Percentiles rank a stretch among this genome's conserved stretches.
Conservation (phyloP, 352 stramenopile genomes). For the Thalassiosira sp. region DNA sequence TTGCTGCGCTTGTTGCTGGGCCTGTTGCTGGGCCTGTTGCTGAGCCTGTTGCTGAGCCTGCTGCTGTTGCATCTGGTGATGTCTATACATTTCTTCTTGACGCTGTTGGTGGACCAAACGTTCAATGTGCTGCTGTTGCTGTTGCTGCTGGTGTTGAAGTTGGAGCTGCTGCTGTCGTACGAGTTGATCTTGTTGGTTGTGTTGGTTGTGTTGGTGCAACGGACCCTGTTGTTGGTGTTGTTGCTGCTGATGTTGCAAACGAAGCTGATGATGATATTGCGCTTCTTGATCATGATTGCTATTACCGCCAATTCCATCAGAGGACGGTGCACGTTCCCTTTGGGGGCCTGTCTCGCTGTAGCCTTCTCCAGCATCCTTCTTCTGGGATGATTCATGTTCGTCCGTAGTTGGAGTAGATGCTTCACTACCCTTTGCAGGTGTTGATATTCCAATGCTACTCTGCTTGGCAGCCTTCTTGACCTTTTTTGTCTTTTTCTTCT, state of each 20-base stretch:
- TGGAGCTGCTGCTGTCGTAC: conserved; percentile 13
- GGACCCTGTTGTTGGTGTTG: conserved; percentile 11
- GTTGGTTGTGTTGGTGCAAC: conserved; percentile 11
- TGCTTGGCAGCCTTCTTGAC: conserved; percentile 16
- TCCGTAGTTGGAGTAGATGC: not conserved
- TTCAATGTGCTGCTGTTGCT: conserved; percentile 41
- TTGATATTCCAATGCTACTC: not conserved
- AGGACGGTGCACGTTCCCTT: not conserved
- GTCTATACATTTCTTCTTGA: conserved; percentile 33
- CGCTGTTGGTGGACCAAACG: conserved; percentile 31
- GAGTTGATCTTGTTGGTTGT: conserved; percentile 20
- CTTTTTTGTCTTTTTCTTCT: conserved; percentile 46
- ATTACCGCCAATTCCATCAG: not conserved
- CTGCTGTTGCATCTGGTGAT: conserved; percentile 30
- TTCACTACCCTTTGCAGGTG: not conserved
- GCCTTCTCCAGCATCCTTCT: not conserved
- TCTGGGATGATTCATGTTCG: conserved; percentile 3
- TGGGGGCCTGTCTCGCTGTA: not conserved
- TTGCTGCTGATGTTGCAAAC: conserved; percentile 18
- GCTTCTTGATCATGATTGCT: conserved; percentile 13
- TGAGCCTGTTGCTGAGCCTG: too few species aligned
- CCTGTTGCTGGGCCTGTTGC: too few species aligned
- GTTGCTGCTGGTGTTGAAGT: conserved; percentile 33
- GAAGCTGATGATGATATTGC: conserved; percentile 27
- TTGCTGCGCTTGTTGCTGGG: too few species aligned